These are phyloP conservation scores for Nannizzia gypsea DNA, from an alignment of 2,329 filamentous ascomycete genomes.

Conservation along the genomic window DNA sequence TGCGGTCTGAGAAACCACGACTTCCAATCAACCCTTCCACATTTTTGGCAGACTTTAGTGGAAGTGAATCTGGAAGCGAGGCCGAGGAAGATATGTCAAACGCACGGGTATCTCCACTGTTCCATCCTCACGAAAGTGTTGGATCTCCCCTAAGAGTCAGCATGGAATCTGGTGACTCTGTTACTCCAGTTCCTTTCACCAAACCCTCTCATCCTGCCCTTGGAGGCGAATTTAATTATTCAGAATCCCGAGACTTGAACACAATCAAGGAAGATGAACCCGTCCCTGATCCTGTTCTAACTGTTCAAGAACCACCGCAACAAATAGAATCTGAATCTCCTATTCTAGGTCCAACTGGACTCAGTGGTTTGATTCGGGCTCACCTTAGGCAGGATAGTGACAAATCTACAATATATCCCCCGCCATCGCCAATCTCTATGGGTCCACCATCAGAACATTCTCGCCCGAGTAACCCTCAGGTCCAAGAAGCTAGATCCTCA, in stretches of 20 bases:
- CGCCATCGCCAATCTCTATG: slow-evolving; percentile 29
- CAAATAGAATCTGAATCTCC: slow-evolving; percentile 52
- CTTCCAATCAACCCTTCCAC: slow-evolving; percentile 17
- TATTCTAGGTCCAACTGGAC: slow-evolving; percentile 59
- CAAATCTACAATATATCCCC: slow-evolving; percentile 64
- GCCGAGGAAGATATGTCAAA: slow-evolving; percentile 22
- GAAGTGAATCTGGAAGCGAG: slow-evolving; percentile 30
- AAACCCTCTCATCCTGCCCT: slow-evolving; percentile 21
- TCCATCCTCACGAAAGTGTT: slow-evolving; percentile 24
- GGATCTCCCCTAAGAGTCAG: slow-evolving; percentile 26
- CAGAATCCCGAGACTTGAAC: slow-evolving; percentile 30
- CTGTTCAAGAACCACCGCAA: background rate
- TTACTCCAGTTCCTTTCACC: slow-evolving; percentile 12
- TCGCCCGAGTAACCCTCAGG: slow-evolving; percentile 19
- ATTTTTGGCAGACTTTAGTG: slow-evolving; percentile 27
- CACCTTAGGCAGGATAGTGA: slow-evolving; percentile 75
- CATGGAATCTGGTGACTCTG: slow-evolving; percentile 19
- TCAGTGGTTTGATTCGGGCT: slow-evolving; percentile 71
- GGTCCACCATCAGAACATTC: slow-evolving; percentile 22
- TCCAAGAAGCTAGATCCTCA: slow-evolving; percentile 24
- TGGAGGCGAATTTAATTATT: slow-evolving; percentile 27
- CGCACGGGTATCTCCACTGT: slow-evolving; percentile 18
- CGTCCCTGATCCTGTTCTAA: slow-evolving; percentile 8
- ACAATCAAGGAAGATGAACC: slow-evolving; percentile 28
- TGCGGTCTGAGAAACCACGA: slow-evolving; percentile 7